Conservation (phyloP, 1,284 basidiomycete genomes). For the Ustilago crameri region DNA sequence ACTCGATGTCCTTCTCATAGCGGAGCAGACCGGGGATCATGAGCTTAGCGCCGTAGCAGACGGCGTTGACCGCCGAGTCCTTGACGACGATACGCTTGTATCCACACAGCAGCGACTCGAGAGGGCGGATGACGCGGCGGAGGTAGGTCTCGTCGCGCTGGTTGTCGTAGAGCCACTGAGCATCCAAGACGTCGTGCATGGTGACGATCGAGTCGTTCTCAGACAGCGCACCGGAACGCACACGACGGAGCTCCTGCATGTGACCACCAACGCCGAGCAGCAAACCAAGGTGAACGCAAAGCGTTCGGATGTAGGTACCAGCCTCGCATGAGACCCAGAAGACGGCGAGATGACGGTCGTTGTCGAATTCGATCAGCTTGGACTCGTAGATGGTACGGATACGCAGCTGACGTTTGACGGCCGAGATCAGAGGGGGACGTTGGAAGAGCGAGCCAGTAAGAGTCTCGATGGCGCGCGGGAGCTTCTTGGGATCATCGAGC, state of each 20-base stretch:
- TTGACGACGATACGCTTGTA: constrained; percentile 99
- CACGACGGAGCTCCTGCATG: constrained; percentile 98
- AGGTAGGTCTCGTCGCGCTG: constrained; percentile 98
- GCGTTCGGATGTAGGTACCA: constrained; percentile 96
- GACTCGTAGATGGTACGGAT: constrained; percentile 98
- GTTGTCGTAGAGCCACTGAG: constrained; percentile 98
- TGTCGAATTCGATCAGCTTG: constrained; percentile 96
- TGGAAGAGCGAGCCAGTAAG: constrained; percentile 98
- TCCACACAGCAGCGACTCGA: constrained; percentile 91
- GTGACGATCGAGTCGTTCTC: constrained; percentile 99
- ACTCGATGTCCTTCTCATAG: constrained; percentile 93
- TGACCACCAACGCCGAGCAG: constrained; percentile 96
- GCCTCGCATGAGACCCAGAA: constrained; percentile 99
- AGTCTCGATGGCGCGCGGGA: constrained; percentile 93
- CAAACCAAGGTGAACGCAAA: constrained; percentile 96
- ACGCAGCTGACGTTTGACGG: constrained; percentile 97
- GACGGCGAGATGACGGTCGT: constrained; percentile 93
- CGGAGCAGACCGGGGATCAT: constrained; percentile 99
- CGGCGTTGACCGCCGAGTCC: constrained; percentile 98
- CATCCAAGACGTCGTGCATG: constrained; percentile 99
- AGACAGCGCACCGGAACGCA: constrained; percentile 92
- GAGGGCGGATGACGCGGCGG: constrained; percentile 90
- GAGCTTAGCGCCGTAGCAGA: constrained; percentile 99
- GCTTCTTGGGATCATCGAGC: constrained; percentile 82
- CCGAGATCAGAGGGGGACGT: constrained; percentile 97